Evolutionary conservation across 331 rosid species (phyloP).

Genomic region (Erythrophleum ivorense): DNA sequence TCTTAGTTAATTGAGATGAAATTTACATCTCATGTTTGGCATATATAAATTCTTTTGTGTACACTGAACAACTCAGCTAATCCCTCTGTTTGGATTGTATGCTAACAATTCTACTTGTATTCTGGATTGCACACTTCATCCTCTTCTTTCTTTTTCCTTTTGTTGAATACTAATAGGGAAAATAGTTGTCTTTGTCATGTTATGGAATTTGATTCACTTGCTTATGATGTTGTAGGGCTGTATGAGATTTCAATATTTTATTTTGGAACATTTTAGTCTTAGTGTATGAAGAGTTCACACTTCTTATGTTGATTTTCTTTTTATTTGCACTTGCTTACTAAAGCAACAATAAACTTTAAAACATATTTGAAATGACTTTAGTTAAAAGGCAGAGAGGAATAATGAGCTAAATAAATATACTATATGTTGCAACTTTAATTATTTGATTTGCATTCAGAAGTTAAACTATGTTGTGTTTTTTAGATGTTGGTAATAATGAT

Average conservation of each 20-base stretch:
- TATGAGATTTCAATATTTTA: conserved; percentile 20
- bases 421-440: conserved; percentile 29
- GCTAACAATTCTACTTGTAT: neutral
- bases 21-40: neutral
- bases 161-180: conserved; percentile 12
- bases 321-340: neutral
- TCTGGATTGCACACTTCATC: neutral
- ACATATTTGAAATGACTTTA: conserved; percentile 34
- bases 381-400: conserved; percentile 3
- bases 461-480: conserved; percentile 19
- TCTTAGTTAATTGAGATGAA: neutral
- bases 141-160: neutral
- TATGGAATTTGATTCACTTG: too few species aligned
- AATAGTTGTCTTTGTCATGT: conserved; percentile 10
- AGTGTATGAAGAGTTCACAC: conserved; percentile 28
- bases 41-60: neutral
- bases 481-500: conserved; percentile 23
- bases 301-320: neutral
- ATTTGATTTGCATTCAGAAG: conserved; percentile 20
- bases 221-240: neutral
- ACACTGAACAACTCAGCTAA: neutral
- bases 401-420: conserved; percentile 13
- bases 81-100: neutral
- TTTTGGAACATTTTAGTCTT: conserved; percentile 16
- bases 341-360: neutral